phyloP scores from a whole-genome alignment of 2,329 filamentous ascomycete genomes.

The Pyrenophora teres region DNA sequence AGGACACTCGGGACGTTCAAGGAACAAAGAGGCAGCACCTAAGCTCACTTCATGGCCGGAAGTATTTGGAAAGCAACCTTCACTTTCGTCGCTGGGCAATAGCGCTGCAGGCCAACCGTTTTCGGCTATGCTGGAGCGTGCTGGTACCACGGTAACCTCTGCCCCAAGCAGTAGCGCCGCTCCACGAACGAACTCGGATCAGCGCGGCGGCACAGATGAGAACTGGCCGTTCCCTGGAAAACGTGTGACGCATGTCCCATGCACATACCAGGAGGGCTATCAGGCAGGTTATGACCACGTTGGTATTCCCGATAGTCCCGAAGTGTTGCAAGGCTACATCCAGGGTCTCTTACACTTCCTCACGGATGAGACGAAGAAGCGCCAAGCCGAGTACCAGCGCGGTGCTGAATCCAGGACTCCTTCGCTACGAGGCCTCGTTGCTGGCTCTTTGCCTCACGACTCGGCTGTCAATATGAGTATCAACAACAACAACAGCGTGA shows the following conservation, averaged over 20 bases:
- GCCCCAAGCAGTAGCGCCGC: conserved; percentile 18
- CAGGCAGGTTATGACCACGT: conserved; percentile 45
- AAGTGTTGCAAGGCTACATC: conserved; percentile 42
- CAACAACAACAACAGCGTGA: conserved; percentile 19
- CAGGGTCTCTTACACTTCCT: conserved; percentile 41
- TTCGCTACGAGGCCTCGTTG: conserved; percentile 36
- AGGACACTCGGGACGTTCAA: conserved; percentile 25
- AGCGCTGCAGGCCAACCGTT: conserved; percentile 9
- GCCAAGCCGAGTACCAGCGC: conserved; percentile 16
- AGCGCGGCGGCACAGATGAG: conserved; percentile 26
- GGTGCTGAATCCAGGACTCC: conserved; percentile 22
- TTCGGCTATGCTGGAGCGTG: conserved; percentile 9
- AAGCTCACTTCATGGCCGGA: conserved; percentile 42
- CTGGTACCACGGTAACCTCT: conserved; percentile 10
- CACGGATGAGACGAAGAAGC: conserved; percentile 32
- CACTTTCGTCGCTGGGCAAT: conserved; percentile 24
- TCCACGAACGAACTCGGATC: conserved; percentile 18
- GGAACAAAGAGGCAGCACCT: conserved; percentile 23
- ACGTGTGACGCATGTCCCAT: conserved; percentile 28
- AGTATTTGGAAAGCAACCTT: conserved; percentile 33
- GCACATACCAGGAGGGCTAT: conserved; percentile 47
- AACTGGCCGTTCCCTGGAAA: conserved; percentile 31
- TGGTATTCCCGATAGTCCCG: conserved; percentile 38
- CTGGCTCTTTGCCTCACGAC: conserved; percentile 32
- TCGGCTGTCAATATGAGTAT: conserved; percentile 37